Evolutionary conservation across 1,284 basidiomycete genomes (phyloP).

Genomic region (Mycocalia duriaeana): DNA sequence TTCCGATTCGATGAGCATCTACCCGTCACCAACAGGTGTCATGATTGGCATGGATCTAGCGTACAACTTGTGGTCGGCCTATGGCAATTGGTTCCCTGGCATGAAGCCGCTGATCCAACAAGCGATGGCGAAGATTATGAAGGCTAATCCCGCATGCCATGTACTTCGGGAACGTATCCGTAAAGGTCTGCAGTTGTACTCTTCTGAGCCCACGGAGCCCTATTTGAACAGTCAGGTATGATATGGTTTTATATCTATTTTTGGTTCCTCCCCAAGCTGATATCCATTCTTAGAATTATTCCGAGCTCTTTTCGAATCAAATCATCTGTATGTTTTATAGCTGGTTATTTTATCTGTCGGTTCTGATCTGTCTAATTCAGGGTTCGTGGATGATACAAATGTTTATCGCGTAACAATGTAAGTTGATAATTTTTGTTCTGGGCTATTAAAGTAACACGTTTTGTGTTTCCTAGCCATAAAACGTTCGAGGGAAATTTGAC

Average conservation of each 20-base stretch:
- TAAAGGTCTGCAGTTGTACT: constrained; percentile 97
- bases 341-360: background rate
- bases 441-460: constrained; percentile 6
- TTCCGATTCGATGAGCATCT: constrained; percentile 95
- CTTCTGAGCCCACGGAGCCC: constrained; percentile 98
- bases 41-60: constrained; percentile 98
- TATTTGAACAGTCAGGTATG: constrained; percentile 96
- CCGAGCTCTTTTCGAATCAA: constrained; percentile 98
- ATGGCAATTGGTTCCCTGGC: constrained; percentile 99
- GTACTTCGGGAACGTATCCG: constrained; percentile 97
- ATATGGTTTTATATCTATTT: constrained; percentile 31
- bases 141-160: constrained; percentile 96
- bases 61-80: constrained; percentile 98
- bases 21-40: constrained; percentile 96
- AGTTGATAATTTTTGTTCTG: constrained; percentile 13
- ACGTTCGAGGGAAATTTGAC: constrained; percentile 99
- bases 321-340: constrained; percentile 78
- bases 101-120: constrained; percentile 97
- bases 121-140: constrained; percentile 99
- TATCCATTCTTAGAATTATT: constrained; percentile 79
- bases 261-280: constrained; percentile 8
- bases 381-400: constrained; percentile 99
- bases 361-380: constrained; percentile 27
- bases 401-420: constrained; percentile 98
- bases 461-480: constrained; percentile 64